A percentile compares a stretch with the other conserved stretches of the same genome.
Conservation (phyloP, 495 filamentous ascomycete species). For the Platismatia glauca region DNA sequence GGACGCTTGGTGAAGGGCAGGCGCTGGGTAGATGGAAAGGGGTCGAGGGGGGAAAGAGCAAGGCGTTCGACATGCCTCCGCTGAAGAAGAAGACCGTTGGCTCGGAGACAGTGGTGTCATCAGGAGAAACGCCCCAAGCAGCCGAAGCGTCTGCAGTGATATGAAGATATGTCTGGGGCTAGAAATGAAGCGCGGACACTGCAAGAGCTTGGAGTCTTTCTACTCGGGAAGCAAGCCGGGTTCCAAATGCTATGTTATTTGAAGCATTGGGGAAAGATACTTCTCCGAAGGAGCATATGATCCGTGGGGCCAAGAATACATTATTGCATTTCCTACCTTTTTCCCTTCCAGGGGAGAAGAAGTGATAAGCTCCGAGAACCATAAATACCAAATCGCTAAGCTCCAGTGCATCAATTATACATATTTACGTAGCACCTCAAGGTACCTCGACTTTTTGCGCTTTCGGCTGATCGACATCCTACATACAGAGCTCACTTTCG, state of each 20-base stretch:
- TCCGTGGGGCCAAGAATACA: background rate
- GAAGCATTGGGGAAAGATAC: background rate
- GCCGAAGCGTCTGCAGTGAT: slow-evolving; percentile 24
- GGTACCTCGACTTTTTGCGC: background rate
- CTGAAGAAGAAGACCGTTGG: slow-evolving; percentile 44
- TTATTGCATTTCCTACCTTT: background rate
- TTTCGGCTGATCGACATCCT: slow-evolving; percentile 11
- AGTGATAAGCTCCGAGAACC: too few relatives aligned
- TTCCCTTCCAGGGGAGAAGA: too few relatives aligned
- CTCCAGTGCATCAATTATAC: background rate
- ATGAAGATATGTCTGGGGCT: slow-evolving; percentile 1
- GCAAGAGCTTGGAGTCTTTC: background rate
- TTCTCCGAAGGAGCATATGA: background rate
- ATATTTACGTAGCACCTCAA: too few relatives aligned
- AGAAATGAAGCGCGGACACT: background rate
- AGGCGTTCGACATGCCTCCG: slow-evolving; percentile 62
- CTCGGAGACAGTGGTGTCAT: slow-evolving; percentile 18
- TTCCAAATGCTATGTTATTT: background rate
- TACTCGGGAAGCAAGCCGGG: background rate
- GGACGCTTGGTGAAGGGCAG: slow-evolving; percentile 49
- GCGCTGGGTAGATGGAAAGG: slow-evolving; percentile 55
- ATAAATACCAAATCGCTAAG: too few relatives aligned
- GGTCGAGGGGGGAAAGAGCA: slow-evolving; percentile 52
- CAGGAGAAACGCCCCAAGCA: slow-evolving; percentile 18
- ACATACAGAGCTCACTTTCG: slow-evolving; percentile 4